These are phyloP conservation scores for Phialophora chinensis DNA, from an alignment of 2,329 filamentous ascomycete species.

Conservation along the genomic window DNA sequence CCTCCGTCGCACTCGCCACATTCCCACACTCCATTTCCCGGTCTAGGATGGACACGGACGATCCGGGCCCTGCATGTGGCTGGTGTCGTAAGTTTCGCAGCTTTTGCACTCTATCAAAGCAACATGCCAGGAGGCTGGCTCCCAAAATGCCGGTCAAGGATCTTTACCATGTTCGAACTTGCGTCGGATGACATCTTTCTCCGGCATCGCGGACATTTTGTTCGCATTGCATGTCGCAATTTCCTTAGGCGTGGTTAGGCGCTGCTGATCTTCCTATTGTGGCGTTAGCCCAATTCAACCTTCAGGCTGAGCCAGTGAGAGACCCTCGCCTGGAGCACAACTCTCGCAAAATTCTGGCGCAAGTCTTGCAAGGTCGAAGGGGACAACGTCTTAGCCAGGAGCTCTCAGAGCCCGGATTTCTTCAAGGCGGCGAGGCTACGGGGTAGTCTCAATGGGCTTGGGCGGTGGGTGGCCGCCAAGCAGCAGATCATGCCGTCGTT, in stretches of 20 bases:
- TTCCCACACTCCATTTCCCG: neutral
- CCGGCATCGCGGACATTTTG: neutral
- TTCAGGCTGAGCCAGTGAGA: neutral
- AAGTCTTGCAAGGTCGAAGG: neutral
- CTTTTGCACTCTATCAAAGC: neutral
- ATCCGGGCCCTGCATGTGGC: neutral
- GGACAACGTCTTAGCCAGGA: neutral
- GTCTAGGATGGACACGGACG: neutral
- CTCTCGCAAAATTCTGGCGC: neutral
- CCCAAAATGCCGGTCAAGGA: neutral
- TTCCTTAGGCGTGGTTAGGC: neutral
- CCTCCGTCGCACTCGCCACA: neutral
- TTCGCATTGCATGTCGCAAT: neutral
- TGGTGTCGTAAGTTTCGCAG: neutral
- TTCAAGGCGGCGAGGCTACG: neutral
- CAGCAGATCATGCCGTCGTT: neutral
- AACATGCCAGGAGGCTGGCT: neutral
- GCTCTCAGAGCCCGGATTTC: neutral
- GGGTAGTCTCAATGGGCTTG: neutral
- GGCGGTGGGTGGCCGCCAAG: neutral
- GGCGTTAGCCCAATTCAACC: neutral
- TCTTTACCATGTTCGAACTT: neutral
- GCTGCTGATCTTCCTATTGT: neutral
- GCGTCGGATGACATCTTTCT: too few species aligned
- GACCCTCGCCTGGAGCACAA: neutral